These are phyloP conservation scores for Kitagawia praeruptora DNA, from an alignment of 129 eudicot species.

Conservation along the genomic window DNA sequence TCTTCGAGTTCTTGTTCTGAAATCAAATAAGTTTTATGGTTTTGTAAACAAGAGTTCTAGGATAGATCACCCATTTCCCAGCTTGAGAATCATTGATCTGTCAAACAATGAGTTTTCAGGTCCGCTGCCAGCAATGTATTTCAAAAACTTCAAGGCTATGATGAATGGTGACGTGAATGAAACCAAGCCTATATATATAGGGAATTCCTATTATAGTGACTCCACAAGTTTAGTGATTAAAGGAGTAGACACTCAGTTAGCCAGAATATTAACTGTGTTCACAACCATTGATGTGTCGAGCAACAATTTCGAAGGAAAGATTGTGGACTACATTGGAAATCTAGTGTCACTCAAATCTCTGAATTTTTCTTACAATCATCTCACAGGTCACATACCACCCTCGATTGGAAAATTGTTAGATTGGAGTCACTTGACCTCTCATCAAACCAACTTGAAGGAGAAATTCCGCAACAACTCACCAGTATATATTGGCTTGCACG, in stretches of 20 bases:
- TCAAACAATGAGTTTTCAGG: slow-evolving; percentile 26
- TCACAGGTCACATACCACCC: no score
- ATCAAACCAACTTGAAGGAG: no score
- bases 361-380: no score
- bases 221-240: neutral
- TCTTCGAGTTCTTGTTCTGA: slow-evolving; percentile 21
- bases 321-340: neutral
- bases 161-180: neutral
- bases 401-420: no score
- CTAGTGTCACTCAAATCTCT: no score
- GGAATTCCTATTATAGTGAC: neutral
- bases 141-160: slow-evolving; percentile 25
- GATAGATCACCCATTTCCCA: slow-evolving; percentile 1
- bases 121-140: neutral
- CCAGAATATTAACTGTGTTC: neutral
- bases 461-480: no score
- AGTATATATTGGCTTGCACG: no score
- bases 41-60: neutral
- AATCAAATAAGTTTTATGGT: neutral
- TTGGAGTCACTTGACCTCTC: no score
- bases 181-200: neutral
- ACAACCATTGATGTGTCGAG: neutral
- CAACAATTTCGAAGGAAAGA: neutral
- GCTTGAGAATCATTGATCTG: slow-evolving; percentile 24
- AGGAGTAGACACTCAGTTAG: neutral